A percentile compares a stretch with the other conserved stretches of the same genome.
phyloP scores from a whole-genome alignment of 2,329 filamentous ascomycete species.

The Rhinocladiella mackenziei region DNA sequence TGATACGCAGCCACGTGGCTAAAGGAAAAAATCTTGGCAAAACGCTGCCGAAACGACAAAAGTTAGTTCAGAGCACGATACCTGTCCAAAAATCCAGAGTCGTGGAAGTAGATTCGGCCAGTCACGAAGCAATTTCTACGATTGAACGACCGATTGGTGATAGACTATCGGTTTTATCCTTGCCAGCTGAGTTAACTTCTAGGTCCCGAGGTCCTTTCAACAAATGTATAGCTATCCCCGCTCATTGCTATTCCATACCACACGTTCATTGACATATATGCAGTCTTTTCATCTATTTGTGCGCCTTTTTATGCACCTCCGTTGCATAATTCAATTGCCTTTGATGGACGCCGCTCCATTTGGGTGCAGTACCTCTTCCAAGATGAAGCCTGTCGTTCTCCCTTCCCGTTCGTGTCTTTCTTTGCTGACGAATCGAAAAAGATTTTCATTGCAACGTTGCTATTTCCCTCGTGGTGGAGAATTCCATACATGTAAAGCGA shows the following conservation, averaged over 20 bases:
- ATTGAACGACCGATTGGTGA: not conserved
- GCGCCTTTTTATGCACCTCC: not conserved
- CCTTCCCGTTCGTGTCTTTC: not conserved
- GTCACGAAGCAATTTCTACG: not conserved
- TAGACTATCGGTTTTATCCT: not conserved
- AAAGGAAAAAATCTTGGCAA: not conserved
- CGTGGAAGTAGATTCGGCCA: not conserved
- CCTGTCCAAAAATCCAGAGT: not conserved
- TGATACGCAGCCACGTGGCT: conserved; percentile 2
- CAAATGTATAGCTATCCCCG: no score
- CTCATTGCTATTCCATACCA: no score
- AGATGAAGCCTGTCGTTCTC: not conserved
- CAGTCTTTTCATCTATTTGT: not conserved
- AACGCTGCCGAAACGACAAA: no score
- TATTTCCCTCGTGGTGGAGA: not conserved
- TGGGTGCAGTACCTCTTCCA: conserved; percentile 1
- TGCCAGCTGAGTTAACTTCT: not conserved
- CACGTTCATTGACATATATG: not conserved
- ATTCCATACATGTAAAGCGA: not conserved
- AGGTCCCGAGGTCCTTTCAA: no score
- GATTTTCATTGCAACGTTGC: conserved; percentile 1
- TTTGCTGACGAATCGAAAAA: not conserved
- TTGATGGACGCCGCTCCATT: not conserved
- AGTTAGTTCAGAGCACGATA: no score
- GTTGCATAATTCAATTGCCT: not conserved